Evolutionary conservation across 176 grass and related monocot species (phyloP).

Genomic region (Poa pratensis): DNA sequence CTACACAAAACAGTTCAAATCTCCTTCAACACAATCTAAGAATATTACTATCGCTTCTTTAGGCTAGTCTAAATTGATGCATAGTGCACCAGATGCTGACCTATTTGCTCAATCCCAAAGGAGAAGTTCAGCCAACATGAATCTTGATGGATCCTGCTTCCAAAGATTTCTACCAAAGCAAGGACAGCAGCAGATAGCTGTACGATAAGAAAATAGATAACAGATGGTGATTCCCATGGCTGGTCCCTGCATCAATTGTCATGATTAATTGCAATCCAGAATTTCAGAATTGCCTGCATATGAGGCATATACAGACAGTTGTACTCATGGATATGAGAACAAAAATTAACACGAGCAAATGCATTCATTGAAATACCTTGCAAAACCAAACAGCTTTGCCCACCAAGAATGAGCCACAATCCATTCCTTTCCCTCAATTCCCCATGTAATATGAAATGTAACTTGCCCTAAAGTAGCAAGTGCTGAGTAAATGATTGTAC

Average conservation of each 20-base stretch:
- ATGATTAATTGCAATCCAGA: slow-evolving; percentile 31
- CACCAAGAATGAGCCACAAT: slow-evolving; percentile 71
- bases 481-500: slow-evolving; percentile 78
- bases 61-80: slow-evolving; percentile 11
- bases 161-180: slow-evolving; percentile 83
- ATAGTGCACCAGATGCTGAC: slow-evolving; percentile 44
- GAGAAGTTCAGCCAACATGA: slow-evolving; percentile 85
- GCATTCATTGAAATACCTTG: slow-evolving; percentile 60
- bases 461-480: slow-evolving; percentile 78
- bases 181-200: slow-evolving; percentile 72
- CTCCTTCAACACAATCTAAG: not conserved
- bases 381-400: slow-evolving; percentile 77
- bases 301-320: slow-evolving; percentile 30
- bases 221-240: slow-evolving; percentile 75
- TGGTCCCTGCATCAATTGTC: slow-evolving; percentile 68
- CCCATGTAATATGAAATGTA: slow-evolving; percentile 84
- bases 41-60: slow-evolving; percentile 22
- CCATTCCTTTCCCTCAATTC: slow-evolving; percentile 73
- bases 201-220: slow-evolving; percentile 80
- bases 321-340: slow-evolving; percentile 31
- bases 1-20: slow-evolving; percentile 17
- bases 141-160: slow-evolving; percentile 72
- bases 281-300: slow-evolving; percentile 13
- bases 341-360: slow-evolving; percentile 38
- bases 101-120: slow-evolving; percentile 75